These are phyloP conservation scores for Spinacia oleracea DNA, from an alignment of 179 eudicot genomes.

Conservation along the genomic window DNA sequence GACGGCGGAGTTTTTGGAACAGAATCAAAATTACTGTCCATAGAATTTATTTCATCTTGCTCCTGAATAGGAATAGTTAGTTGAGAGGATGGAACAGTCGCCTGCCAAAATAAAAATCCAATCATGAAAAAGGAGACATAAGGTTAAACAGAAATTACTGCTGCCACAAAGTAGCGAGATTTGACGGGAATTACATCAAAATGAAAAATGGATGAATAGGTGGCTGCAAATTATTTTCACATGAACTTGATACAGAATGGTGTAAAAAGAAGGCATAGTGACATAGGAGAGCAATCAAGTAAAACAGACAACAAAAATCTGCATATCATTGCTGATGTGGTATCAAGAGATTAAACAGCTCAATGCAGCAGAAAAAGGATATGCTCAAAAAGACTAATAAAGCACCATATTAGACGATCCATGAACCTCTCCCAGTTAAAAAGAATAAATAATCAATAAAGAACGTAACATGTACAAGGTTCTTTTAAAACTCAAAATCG, in stretches of 20 bases:
- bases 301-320: neutral
- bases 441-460: neutral
- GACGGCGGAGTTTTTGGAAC: constrained; percentile 77
- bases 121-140: constrained; percentile 20
- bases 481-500: neutral
- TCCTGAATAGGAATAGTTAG: constrained; percentile 57
- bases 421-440: neutral
- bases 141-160: neutral
- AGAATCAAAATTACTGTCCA: constrained; percentile 57
- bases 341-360: constrained; percentile 11
- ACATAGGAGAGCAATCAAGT: neutral
- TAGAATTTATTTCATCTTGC: constrained; percentile 65
- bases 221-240: neutral
- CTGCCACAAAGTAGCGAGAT: neutral
- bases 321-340: neutral
- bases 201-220: neutral
- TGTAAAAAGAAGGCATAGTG: neutral
- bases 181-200: neutral
- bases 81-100: constrained; percentile 47
- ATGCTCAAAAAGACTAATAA: neutral
- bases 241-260: neutral
- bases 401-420: constrained; percentile 1
- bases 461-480: neutral
- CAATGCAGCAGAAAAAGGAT: neutral
- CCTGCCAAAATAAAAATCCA: constrained; percentile 38